Conservation (phyloP, 495 filamentous ascomycete genomes). For the Hypoxylon lenormandii region DNA sequence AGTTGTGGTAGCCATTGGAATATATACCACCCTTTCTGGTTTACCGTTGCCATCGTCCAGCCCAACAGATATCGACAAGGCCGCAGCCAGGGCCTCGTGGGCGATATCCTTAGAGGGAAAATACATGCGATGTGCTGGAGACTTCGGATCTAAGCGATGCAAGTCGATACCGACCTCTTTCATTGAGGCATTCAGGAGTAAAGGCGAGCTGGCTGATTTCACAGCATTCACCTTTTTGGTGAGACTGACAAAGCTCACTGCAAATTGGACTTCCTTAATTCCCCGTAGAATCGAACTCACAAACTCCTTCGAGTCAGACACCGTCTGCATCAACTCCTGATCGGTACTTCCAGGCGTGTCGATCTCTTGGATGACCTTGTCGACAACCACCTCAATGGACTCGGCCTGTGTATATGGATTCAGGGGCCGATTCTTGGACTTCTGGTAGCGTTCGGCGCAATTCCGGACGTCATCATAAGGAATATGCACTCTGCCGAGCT, state of each 20-base stretch:
- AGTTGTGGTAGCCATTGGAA: conserved; percentile 98
- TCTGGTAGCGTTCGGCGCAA: conserved; percentile 66
- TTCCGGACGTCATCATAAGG: conserved; percentile 85
- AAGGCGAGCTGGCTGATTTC: conserved; percentile 71
- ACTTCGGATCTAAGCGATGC: conserved; percentile 90
- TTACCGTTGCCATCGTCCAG: conserved; percentile 87
- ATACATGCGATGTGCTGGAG: conserved; percentile 98
- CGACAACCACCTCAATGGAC: conserved; percentile 71
- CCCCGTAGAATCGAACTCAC: conserved; percentile 88
- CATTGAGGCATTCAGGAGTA: conserved; percentile 88
- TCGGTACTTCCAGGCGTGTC: conserved; percentile 77
- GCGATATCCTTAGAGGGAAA: conserved; percentile 93
- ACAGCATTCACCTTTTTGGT: conserved; percentile 78
- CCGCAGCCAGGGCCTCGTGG: conserved; percentile 92
- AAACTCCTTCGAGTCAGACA: conserved; percentile 94
- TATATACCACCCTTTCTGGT: conserved; percentile 86
- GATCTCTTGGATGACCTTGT: conserved; percentile 81
- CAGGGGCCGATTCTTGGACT: conserved; percentile 48
- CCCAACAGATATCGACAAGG: conserved; percentile 89
- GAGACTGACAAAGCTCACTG: conserved; percentile 89
- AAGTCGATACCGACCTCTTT: conserved; percentile 95
- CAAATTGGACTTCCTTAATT: conserved; percentile 95
- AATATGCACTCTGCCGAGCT: conserved; percentile 87
- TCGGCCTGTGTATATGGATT: conserved; percentile 49
- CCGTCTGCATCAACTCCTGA: conserved; percentile 80